These are phyloP conservation scores for Globisporangium takayamanum DNA, from an alignment of 352 stramenopile species.

Conservation along the genomic window DNA sequence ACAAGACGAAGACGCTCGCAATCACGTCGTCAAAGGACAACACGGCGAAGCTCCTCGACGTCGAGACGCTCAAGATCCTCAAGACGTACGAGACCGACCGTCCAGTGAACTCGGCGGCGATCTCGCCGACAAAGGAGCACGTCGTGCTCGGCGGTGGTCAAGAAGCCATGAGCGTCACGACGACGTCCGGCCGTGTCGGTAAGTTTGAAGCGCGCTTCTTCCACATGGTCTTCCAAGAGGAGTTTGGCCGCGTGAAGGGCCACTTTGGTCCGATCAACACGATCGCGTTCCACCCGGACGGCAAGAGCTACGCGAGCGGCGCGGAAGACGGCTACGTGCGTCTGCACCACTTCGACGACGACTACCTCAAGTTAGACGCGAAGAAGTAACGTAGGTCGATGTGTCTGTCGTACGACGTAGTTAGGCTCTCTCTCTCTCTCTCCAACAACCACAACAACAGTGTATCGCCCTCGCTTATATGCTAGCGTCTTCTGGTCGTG, in stretches of 20 bases:
- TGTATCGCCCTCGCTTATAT: no score
- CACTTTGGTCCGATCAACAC: slow-evolving; percentile 99
- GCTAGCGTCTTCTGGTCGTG: no score
- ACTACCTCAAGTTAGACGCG: slow-evolving; percentile 90
- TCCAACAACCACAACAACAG: not conserved
- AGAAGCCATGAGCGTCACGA: slow-evolving; percentile 98
- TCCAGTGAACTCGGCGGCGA: slow-evolving; percentile 97
- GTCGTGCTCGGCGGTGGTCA: slow-evolving; percentile 97
- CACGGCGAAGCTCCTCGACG: slow-evolving; percentile 95
- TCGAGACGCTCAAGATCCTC: slow-evolving; percentile 92
- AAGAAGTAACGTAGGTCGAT: slow-evolving; percentile 20
- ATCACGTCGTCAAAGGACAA: slow-evolving; percentile 98
- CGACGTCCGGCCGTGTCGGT: slow-evolving; percentile 88
- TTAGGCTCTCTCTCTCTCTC: not conserved
- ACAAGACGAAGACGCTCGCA: slow-evolving; percentile 94
- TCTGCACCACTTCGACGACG: slow-evolving; percentile 97
- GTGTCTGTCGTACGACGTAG: slow-evolving; percentile 1
- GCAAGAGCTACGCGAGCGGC: slow-evolving; percentile 97
- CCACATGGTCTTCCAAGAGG: slow-evolving; percentile 97
- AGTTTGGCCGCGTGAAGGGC: slow-evolving; percentile 98
- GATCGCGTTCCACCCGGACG: slow-evolving; percentile 97
- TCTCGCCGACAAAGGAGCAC: slow-evolving; percentile 95
- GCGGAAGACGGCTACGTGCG: slow-evolving; percentile 98
- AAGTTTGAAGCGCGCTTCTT: slow-evolving; percentile 98
- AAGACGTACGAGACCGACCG: slow-evolving; percentile 98